phyloP scores from a whole-genome alignment of 78 protist species.

The Planoprotostelium fungivorum region DNA sequence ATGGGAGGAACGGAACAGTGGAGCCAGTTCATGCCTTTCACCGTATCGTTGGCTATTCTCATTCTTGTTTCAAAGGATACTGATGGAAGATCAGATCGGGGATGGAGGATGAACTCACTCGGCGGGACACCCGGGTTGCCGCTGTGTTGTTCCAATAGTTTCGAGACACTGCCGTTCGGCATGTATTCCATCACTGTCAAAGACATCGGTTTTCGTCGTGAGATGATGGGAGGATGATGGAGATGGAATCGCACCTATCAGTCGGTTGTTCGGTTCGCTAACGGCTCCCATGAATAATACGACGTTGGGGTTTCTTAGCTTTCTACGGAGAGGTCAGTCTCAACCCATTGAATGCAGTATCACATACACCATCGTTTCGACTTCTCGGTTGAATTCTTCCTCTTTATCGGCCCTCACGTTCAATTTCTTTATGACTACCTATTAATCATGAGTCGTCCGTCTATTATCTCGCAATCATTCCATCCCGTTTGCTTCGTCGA shows the following conservation, averaged over 20 bases:
- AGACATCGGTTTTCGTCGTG: background rate
- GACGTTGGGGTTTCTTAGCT: conserved; percentile 40
- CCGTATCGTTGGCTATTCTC: conserved; percentile 43
- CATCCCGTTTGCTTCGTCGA: background rate
- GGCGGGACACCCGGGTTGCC: background rate
- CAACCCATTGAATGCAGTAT: background rate
- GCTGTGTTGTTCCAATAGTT: background rate
- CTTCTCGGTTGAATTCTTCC: background rate
- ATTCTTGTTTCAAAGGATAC: background rate
- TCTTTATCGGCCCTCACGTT: background rate
- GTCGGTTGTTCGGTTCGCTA: conserved; percentile 18
- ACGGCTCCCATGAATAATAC: conserved; percentile 57
- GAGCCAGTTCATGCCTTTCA: conserved; percentile 62
- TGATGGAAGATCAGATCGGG: too few species aligned
- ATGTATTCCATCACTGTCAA: background rate
- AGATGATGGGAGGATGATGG: background rate
- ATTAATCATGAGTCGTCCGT: background rate
- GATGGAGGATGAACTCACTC: too few species aligned
- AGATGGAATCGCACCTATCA: background rate
- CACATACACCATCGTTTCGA: background rate
- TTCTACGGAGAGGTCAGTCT: background rate
- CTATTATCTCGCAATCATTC: background rate
- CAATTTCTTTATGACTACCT: background rate
- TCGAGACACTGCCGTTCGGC: background rate
- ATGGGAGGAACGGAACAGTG: conserved; percentile 48